These are phyloP conservation scores for Psophocarpus tetragonolobus DNA, from an alignment of 306 rosid species.

Conservation along the genomic window DNA sequence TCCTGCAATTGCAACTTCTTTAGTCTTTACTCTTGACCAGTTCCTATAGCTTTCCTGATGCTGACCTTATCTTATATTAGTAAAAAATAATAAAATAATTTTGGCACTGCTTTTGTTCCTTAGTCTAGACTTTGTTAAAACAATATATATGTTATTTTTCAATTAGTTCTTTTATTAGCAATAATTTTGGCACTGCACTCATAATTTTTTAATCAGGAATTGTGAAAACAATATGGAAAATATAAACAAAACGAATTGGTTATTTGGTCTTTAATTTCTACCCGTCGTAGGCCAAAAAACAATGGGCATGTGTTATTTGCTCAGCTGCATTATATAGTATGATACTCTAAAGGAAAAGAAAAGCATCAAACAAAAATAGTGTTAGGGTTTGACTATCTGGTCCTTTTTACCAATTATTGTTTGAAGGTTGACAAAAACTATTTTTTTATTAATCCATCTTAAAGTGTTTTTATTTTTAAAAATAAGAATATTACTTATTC, in stretches of 20 bases:
- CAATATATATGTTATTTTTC: background rate
- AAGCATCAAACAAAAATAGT: background rate
- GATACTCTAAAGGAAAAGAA: background rate
- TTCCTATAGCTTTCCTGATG: background rate
- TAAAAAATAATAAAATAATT: background rate
- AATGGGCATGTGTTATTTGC: background rate
- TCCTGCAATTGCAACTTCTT: slow-evolving; percentile 24
- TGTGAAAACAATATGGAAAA: background rate
- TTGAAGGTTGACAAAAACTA: background rate
- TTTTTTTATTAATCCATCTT: background rate
- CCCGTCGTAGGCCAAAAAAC: too few relatives aligned
- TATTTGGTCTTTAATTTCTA: background rate
- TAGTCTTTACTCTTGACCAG: background rate
- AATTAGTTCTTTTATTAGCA: background rate
- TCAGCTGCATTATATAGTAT: background rate
- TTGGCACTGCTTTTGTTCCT: background rate
- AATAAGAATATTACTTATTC: background rate
- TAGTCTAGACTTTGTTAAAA: background rate
- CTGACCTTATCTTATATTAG: background rate
- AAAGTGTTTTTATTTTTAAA: background rate
- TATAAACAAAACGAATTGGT: background rate
- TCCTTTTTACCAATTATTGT: background rate
- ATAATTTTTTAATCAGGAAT: background rate
- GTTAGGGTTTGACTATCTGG: background rate
- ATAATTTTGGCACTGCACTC: background rate